Conservation (phyloP, 441 rosid genomes). For the Gossypium davidsonii region DNA sequence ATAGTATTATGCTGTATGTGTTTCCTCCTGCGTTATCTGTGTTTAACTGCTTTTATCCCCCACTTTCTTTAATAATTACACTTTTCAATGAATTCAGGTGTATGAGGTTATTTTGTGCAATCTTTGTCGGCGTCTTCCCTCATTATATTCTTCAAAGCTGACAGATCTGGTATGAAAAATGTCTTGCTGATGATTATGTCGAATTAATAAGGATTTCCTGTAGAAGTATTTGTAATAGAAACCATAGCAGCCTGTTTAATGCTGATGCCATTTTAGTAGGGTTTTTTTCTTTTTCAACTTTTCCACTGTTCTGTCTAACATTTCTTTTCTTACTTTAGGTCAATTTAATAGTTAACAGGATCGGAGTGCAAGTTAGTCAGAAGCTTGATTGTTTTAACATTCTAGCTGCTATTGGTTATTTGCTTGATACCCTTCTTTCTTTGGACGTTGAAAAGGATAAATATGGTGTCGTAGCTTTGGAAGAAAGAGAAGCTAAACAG, state of each 20-base stretch:
- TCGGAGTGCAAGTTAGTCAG: slow-evolving; percentile 39
- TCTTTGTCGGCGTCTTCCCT: slow-evolving; percentile 58
- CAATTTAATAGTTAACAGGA: slow-evolving; percentile 46
- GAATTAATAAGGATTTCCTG: not conserved
- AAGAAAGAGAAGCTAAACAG: slow-evolving; percentile 48
- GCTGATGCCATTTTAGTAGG: not conserved
- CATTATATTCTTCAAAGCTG: slow-evolving; percentile 51
- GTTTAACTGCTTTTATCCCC: slow-evolving; percentile 15
- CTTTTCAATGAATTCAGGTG: slow-evolving; percentile 43
- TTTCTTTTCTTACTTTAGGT: slow-evolving; percentile 39
- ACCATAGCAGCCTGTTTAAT: slow-evolving; percentile 3
- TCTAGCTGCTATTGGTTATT: slow-evolving; percentile 46
- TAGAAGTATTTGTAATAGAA: not conserved
- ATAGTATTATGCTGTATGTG: slow-evolving; percentile 11
- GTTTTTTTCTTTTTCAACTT: not conserved
- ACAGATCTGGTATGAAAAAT: slow-evolving; percentile 53
- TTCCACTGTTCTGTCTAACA: slow-evolving; percentile 5
- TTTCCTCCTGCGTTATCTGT: slow-evolving; percentile 17
- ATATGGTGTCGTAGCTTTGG: slow-evolving; percentile 24
- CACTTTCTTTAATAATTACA: slow-evolving; percentile 9
- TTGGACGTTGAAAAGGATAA: slow-evolving; percentile 26
- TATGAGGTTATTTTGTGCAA: slow-evolving; percentile 48
- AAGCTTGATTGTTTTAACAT: slow-evolving; percentile 67
- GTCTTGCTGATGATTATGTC: slow-evolving; percentile 13
- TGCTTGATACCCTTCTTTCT: slow-evolving; percentile 46